Percentiles rank a stretch among this genome's conserved stretches.
These are phyloP conservation scores for Paspalum vaginatum DNA, from an alignment of 176 grass and related monocot genomes.

Conservation along the genomic window DNA sequence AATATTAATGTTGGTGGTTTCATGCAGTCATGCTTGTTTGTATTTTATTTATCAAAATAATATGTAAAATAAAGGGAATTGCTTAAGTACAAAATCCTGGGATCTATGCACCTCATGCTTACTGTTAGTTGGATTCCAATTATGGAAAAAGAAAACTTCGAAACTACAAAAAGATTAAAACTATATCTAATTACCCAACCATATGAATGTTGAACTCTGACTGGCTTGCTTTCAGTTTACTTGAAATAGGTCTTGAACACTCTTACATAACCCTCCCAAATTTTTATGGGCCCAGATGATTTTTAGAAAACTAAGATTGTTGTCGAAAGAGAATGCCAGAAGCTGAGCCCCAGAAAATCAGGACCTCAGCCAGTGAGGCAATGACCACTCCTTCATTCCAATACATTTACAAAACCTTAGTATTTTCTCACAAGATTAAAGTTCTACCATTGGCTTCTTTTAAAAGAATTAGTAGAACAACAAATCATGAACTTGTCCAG, in stretches of 20 bases:
- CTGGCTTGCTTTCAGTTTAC: background rate
- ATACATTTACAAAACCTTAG: background rate
- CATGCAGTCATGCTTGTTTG: background rate
- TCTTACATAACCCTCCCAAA: background rate
- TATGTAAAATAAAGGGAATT: background rate
- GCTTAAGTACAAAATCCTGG: background rate
- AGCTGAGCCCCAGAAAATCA: background rate
- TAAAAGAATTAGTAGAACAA: background rate
- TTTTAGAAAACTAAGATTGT: background rate
- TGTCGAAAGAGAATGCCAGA: background rate
- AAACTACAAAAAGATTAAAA: slow-evolving; percentile 10
- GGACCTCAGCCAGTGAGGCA: background rate
- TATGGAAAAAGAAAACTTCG: background rate
- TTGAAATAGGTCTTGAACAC: background rate
- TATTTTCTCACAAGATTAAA: background rate
- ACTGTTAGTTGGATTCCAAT: background rate
- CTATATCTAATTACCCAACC: background rate
- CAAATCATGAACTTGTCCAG: background rate
- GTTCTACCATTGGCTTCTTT: background rate
- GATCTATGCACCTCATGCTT: background rate
- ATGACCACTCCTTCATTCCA: background rate
- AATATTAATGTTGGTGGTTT: background rate
- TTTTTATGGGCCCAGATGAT: background rate
- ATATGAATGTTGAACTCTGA: background rate
- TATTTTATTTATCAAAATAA: background rate